phyloP scores from a whole-genome alignment of 2,329 filamentous ascomycete genomes.

The Ophiognomonia clavigignenti-juglandacearum region DNA sequence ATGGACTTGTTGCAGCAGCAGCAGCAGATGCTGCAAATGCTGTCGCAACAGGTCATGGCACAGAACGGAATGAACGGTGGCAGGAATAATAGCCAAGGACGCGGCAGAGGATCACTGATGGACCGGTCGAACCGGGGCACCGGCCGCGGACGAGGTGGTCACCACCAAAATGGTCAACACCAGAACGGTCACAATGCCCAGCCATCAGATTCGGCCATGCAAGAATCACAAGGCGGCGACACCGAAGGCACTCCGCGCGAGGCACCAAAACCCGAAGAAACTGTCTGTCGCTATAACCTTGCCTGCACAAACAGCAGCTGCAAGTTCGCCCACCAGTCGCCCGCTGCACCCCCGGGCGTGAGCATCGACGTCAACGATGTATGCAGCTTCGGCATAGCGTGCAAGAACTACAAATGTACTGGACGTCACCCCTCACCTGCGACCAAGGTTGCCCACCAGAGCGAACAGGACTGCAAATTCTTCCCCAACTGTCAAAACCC shows the following conservation, averaged over 20 bases:
- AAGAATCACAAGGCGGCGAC: conserved; percentile 44
- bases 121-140: conserved; percentile 63
- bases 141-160: conserved; percentile 45
- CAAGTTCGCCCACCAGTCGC: conserved; percentile 90
- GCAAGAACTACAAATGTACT: conserved; percentile 93
- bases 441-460: conserved; percentile 70
- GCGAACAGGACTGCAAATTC: conserved; percentile 84
- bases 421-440: conserved; percentile 90
- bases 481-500: conserved; percentile 88
- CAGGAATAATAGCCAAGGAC: conserved; percentile 29
- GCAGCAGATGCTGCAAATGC: conserved; percentile 77
- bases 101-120: conserved; percentile 59
- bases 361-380: conserved; percentile 74
- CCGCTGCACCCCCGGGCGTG: conserved; percentile 73
- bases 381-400: conserved; percentile 83
- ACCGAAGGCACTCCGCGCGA: conserved; percentile 58
- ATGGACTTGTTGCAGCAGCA: conserved; percentile 84
- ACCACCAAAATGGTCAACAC: conserved; percentile 20
- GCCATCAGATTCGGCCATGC: conserved; percentile 26
- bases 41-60: conserved; percentile 58
- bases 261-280: conserved; percentile 56
- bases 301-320: conserved; percentile 85
- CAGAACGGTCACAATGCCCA: conserved; percentile 33
- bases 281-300: conserved; percentile 84
- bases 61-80: conserved; percentile 36